Percentiles rank a stretch among this genome's conserved stretches.
phyloP scores from a whole-genome alignment of 106 monocot species.

The Phalaenopsis aphrodite region DNA sequence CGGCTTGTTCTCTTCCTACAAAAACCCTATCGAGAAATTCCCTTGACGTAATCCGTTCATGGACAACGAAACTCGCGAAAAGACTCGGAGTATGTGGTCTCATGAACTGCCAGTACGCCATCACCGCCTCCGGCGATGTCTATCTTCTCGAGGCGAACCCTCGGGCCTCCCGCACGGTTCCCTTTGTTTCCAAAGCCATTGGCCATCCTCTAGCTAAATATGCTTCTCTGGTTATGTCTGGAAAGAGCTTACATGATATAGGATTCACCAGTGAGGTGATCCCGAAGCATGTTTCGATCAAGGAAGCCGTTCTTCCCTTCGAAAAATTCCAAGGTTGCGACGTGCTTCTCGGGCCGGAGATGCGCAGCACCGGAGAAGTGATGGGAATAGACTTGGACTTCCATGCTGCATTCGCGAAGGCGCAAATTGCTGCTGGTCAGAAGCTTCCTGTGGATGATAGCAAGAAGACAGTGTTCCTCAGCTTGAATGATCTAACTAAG shows the following conservation, averaged over 20 bases:
- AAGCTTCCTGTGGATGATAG: slow-evolving; percentile 45
- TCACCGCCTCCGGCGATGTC: slow-evolving; percentile 66
- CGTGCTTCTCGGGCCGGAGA: slow-evolving; percentile 93
- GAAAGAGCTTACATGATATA: slow-evolving; percentile 62
- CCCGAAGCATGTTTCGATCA: slow-evolving; percentile 81
- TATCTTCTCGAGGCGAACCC: slow-evolving; percentile 95
- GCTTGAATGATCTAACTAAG: slow-evolving; percentile 90
- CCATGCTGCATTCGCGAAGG: slow-evolving; percentile 88
- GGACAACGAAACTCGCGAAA: slow-evolving; percentile 75
- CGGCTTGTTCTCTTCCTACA: slow-evolving; percentile 90
- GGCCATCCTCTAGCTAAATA: slow-evolving; percentile 93
- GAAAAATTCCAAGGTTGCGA: slow-evolving; percentile 99
- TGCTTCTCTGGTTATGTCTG: slow-evolving; percentile 92
- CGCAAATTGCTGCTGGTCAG: slow-evolving; percentile 96
- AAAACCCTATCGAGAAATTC: slow-evolving; percentile 59
- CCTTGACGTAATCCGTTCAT: slow-evolving; percentile 57
- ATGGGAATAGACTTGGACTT: slow-evolving; percentile 93
- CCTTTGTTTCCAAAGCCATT: slow-evolving; percentile 96
- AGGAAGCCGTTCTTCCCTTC: slow-evolving; percentile 92
- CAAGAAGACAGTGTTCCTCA: slow-evolving; percentile 65
- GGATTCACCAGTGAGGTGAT: slow-evolving; percentile 63
- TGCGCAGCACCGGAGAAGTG: slow-evolving; percentile 98
- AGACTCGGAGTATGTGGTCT: slow-evolving; percentile 80
- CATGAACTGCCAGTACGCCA: slow-evolving; percentile 98
- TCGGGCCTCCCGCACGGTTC: slow-evolving; percentile 92